A percentile compares a stretch with the other conserved stretches of the same genome.
Conservation (phyloP, 805 yeast species). For the Nakazawaea holstii region DNA sequence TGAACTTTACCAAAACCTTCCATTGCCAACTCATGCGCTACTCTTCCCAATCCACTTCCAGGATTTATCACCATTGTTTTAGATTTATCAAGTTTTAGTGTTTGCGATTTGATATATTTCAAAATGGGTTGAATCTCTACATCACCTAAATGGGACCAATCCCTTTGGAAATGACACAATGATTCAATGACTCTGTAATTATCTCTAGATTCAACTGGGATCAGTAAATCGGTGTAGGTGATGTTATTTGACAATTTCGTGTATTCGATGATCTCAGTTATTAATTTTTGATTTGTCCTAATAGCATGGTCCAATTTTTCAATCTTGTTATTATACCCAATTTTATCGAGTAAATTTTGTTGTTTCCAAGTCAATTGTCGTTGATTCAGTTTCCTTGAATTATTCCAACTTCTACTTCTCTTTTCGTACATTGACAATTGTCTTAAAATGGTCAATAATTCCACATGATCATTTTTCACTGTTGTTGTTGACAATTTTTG, state of each 20-base stretch:
- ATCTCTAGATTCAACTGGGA: slow-evolving; percentile 18
- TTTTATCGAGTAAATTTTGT: slow-evolving; percentile 44
- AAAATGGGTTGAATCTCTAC: slow-evolving; percentile 50
- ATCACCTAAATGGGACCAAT: slow-evolving; percentile 56
- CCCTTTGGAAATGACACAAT: slow-evolving; percentile 72
- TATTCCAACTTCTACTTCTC: slow-evolving; percentile 37
- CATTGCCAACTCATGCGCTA: slow-evolving; percentile 58
- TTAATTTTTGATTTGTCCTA: slow-evolving; percentile 39
- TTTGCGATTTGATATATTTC: slow-evolving; percentile 41
- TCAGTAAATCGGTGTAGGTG: slow-evolving; percentile 37
- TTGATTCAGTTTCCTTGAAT: slow-evolving; percentile 27
- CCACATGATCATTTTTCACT: slow-evolving; percentile 6
- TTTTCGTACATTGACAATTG: slow-evolving; percentile 1
- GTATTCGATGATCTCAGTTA: slow-evolving; percentile 37
- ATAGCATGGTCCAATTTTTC: slow-evolving; percentile 42
- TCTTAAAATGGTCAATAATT: slow-evolving; percentile 5
- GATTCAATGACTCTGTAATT: slow-evolving; percentile 57
- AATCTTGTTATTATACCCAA: slow-evolving; percentile 53
- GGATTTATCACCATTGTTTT: slow-evolving; percentile 65
- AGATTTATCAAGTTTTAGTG: slow-evolving; percentile 22
- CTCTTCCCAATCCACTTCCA: slow-evolving; percentile 82
- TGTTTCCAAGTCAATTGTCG: slow-evolving; percentile 41
- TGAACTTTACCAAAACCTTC: slow-evolving; percentile 46
- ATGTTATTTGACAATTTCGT: slow-evolving; percentile 32
- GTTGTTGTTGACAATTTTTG: slow-evolving; percentile 7